Base-by-base conservation (phyloP, 2,329 filamentous ascomycete species). In the Exophiala alcalophila region DNA sequence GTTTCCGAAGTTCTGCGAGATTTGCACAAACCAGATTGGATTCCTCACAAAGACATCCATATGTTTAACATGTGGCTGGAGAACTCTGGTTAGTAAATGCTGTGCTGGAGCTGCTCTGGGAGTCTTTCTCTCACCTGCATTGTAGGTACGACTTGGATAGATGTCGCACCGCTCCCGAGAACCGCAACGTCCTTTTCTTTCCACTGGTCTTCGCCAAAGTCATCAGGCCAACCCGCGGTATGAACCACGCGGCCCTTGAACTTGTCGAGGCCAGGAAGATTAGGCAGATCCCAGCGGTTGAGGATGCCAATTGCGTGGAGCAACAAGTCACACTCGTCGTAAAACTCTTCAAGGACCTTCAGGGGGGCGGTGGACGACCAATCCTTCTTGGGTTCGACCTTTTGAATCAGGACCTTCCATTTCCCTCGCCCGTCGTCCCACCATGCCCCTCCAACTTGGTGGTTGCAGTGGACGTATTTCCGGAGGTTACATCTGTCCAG, bases 381-480 rank as follows among this genome's bases (percentile, higher is more conserved):
- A n/a, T n/a, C n/a, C n/a, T n/a, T n/a, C n/a, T n/a, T n/a, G n/a
- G n/a, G n/a, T n/a, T n/a, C n/a, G n/a, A n/a, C n/a, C n/a, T n/a
- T n/a, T n/a, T n/a, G n/a, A n/a, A n/a, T n/a, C n/a, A n/a, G n/a
- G n/a, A n/a, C n/a, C n/a, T n/a, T n/a, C n/a, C n/a, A n/a, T n/a
- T n/a, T n/a, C n/a, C n/a, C n/a, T n/a, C n/a, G n/a, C n/a, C n/a
- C n/a, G n/a, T n/a, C n/a, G n/a, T n/a, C n/a, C n/a, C n/a, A n/a
- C n/a, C n/a, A n/a, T n/a, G n/a, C n/a, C n/a, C n/a, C n/a, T n/a
- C n/a, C n/a, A 10, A 73, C 64, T 48, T 71, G 61, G 3, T 66
- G 69, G 42, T 70, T 67, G 59, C 75, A 73, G 1, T 57, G 68
- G 68, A 75, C 74, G 55, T 72, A 72, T 47, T 73, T 73, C 30